These are phyloP conservation scores for Metahyphopichia silvanorum DNA, from an alignment of 805 yeast species.

Conservation along the genomic window DNA sequence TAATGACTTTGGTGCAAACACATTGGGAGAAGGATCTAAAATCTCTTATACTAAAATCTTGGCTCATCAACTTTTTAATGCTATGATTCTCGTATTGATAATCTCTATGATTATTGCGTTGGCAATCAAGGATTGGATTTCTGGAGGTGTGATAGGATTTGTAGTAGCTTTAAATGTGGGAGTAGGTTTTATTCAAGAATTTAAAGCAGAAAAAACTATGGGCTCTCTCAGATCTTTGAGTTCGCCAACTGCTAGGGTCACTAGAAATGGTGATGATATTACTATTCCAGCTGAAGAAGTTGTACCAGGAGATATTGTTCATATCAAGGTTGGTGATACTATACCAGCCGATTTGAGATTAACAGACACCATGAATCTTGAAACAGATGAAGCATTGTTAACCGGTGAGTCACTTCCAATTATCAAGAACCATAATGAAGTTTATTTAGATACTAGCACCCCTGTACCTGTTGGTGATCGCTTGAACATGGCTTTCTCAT, in stretches of 20 bases:
- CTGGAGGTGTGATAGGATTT: constrained; percentile 44
- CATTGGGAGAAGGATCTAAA: constrained; percentile 26
- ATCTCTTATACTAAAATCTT: constrained; percentile 26
- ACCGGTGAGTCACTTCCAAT: constrained; percentile 40
- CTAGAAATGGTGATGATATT: constrained; percentile 37
- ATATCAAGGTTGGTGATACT: constrained; percentile 39
- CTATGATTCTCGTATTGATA: constrained; percentile 36
- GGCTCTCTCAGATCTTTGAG: constrained; percentile 45
- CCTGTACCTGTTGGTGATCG: constrained; percentile 38
- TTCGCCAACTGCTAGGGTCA: constrained; percentile 44
- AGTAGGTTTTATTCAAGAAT: constrained; percentile 50
- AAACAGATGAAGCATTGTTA: constrained; percentile 42
- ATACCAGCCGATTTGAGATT: constrained; percentile 43
- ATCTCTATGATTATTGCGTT: constrained; percentile 37
- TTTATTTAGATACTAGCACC: constrained; percentile 34
- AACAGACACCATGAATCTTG: constrained; percentile 31
- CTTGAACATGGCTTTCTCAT: constrained; percentile 30
- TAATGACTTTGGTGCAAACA: constrained; percentile 19
- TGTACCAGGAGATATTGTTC: constrained; percentile 44
- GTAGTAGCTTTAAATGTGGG: constrained; percentile 45
- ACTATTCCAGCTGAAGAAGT: constrained; percentile 40
- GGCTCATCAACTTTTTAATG: constrained; percentile 37
- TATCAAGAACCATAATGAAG: constrained; percentile 26
- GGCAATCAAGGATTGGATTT: constrained; percentile 37
- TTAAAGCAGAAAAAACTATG: constrained; percentile 50